These are phyloP conservation scores for Plantago rigida DNA, from an alignment of 305 asterid species.

Conservation along the genomic window DNA sequence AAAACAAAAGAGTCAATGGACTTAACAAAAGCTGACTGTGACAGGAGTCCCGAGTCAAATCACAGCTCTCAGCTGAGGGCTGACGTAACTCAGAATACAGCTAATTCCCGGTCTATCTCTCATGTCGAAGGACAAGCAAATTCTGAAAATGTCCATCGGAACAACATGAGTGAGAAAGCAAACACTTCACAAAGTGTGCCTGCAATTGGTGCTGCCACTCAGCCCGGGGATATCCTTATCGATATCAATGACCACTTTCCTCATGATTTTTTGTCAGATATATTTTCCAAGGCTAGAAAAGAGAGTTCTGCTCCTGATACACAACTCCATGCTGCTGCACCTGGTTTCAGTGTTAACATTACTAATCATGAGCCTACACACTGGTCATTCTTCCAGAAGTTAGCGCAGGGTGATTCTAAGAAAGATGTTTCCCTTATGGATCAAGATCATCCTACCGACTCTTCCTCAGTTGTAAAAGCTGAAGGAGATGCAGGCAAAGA, in stretches of 20 bases:
- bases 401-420: constrained; percentile 60
- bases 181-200: constrained; percentile 39
- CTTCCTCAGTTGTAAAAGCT: constrained; percentile 37
- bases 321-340: constrained; percentile 41
- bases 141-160: constrained; percentile 32
- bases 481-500: constrained; percentile 41
- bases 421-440: constrained; percentile 80
- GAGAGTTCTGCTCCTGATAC: constrained; percentile 39
- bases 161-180: constrained; percentile 30
- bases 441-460: constrained; percentile 64
- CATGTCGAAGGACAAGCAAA: constrained; percentile 32
- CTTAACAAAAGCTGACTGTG: constrained; percentile 29
- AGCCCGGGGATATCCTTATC: constrained; percentile 61
- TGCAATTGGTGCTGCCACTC: constrained; percentile 29
- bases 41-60: constrained; percentile 37
- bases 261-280: constrained; percentile 63
- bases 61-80: constrained; percentile 34
- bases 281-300: constrained; percentile 52
- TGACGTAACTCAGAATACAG: constrained; percentile 31
- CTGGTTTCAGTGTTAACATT: constrained; percentile 67
- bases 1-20: constrained; percentile 30
- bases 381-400: constrained; percentile 74
- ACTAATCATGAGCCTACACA: constrained; percentile 67
- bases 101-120: constrained; percentile 28
- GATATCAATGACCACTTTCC: constrained; percentile 81